phyloP scores from a whole-genome alignment of 192 early-diverging fungal genomes.

The Chytriomyces confervae region DNA sequence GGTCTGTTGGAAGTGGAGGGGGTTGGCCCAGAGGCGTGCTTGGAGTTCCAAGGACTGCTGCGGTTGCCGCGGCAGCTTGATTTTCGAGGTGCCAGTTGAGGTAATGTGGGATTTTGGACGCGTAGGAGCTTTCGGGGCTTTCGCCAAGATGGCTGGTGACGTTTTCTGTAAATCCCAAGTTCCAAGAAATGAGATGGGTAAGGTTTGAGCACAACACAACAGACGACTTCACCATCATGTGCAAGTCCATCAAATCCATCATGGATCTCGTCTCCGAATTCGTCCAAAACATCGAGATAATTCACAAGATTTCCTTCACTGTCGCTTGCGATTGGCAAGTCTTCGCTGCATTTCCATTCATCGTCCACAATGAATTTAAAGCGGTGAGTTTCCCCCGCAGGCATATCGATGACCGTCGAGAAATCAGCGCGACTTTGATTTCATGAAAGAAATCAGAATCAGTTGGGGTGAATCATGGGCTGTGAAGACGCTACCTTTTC shows the following conservation, averaged over 20 bases:
- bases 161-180: neutral
- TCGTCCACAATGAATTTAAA: conserved; percentile 99
- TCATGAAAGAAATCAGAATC: too few species aligned
- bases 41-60: neutral
- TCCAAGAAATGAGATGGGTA: neutral
- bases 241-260: conserved; percentile 56
- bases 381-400: conserved; percentile 87
- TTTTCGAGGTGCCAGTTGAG: conserved; percentile 41
- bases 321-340: conserved; percentile 88
- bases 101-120: conserved; percentile 62
- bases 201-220: neutral
- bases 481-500: conserved; percentile 40
- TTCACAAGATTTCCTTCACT: conserved; percentile 96
- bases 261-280: conserved; percentile 67
- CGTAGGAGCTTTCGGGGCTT: conserved; percentile 70
- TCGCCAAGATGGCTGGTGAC: conserved; percentile 45
- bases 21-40: conserved; percentile 23
- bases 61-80: conserved; percentile 14
- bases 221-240: conserved; percentile 23
- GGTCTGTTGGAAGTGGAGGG: conserved; percentile 54
- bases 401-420: conserved; percentile 81
- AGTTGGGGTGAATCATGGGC: neutral
- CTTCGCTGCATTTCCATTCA: conserved; percentile 95
- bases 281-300: conserved; percentile 83
- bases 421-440: conserved; percentile 69